phyloP scores from a whole-genome alignment of 257 asterid species.

The Solanum chmielewskii region DNA sequence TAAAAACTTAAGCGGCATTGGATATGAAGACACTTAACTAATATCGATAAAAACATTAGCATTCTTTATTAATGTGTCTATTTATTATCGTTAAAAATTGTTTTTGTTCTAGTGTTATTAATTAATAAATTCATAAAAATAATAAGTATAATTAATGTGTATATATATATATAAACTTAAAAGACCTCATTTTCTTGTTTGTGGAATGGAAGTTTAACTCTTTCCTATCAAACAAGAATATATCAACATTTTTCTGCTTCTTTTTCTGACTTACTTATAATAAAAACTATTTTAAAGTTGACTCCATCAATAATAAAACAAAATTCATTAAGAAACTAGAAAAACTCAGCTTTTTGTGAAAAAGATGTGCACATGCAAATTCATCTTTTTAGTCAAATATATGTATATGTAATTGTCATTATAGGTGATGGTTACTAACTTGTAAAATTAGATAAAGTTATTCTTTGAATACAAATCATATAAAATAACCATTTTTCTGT shows the following conservation, averaged over 20 bases:
- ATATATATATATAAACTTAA: background rate
- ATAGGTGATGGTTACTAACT: no score
- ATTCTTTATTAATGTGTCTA: no score
- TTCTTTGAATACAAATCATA: background rate
- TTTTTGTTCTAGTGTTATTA: background rate
- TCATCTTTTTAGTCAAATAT: background rate
- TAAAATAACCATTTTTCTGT: background rate
- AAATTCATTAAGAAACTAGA: background rate
- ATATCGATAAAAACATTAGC: no score
- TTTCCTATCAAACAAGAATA: background rate
- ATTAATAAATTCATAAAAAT: background rate
- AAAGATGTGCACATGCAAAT: background rate
- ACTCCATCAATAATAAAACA: background rate
- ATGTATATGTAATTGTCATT: no score
- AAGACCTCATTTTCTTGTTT: background rate
- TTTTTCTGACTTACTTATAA: conserved; percentile 8
- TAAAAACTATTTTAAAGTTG: background rate
- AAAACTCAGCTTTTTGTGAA: background rate
- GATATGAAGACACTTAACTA: no score
- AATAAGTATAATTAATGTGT: background rate
- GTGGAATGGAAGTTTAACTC: background rate
- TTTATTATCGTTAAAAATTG: no score
- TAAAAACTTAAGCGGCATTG: no score
- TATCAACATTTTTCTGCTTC: background rate
- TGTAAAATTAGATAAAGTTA: background rate